Percentiles rank a stretch among this genome's conserved stretches.
Conservation (phyloP, 1,139 yeast species). For the Lodderomyces beijingensis region DNA sequence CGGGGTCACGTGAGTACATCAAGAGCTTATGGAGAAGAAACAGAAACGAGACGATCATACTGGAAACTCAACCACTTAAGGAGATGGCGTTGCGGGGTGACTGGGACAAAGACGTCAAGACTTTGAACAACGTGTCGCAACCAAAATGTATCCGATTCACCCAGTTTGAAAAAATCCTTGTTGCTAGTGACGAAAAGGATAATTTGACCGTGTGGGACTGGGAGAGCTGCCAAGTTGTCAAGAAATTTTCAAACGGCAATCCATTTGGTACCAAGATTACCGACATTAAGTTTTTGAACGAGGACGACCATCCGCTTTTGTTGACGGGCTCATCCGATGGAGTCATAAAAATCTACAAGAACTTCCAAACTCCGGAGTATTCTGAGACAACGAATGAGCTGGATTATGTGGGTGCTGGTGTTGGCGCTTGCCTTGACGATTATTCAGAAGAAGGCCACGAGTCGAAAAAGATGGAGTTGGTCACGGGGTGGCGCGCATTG, state of each 20-base stretch:
- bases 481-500: slow-evolving; percentile 91
- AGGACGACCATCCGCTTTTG: slow-evolving; percentile 83
- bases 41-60: slow-evolving; percentile 81
- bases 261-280: slow-evolving; percentile 87
- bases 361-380: slow-evolving; percentile 55
- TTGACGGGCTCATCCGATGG: slow-evolving; percentile 94
- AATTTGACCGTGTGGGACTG: slow-evolving; percentile 88
- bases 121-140: slow-evolving; percentile 70
- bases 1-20: slow-evolving; percentile 85
- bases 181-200: slow-evolving; percentile 82
- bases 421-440: slow-evolving; percentile 35
- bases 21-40: slow-evolving; percentile 85
- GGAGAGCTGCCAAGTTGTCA: slow-evolving; percentile 53
- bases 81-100: slow-evolving; percentile 78
- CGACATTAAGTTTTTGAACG: slow-evolving; percentile 81
- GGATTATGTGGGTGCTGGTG: slow-evolving; percentile 4
- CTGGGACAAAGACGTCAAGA: slow-evolving; percentile 68
- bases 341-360: slow-evolving; percentile 77
- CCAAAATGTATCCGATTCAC: slow-evolving; percentile 78
- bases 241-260: slow-evolving; percentile 76
- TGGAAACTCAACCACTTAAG: slow-evolving; percentile 87
- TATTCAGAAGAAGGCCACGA: slow-evolving; percentile 11
- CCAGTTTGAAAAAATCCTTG: slow-evolving; percentile 83
- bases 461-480: slow-evolving; percentile 37
- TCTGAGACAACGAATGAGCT: slow-evolving; percentile 26